A percentile compares a stretch with the other conserved stretches of the same genome.
phyloP scores from a whole-genome alignment of 345 rosid species.

The Litchi chinensis region DNA sequence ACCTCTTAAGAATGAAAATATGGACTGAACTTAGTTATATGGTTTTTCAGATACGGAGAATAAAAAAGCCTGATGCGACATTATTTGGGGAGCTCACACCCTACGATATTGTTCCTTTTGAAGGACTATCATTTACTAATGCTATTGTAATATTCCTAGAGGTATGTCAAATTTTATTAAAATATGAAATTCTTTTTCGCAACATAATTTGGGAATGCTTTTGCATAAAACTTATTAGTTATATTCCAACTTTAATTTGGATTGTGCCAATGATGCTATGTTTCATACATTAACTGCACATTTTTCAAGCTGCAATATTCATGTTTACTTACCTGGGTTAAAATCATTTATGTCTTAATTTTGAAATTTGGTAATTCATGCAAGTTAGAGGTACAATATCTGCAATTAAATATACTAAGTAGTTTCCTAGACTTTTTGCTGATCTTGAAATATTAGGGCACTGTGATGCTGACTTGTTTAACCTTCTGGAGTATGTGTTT shows the following conservation, averaged over 20 bases:
- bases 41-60: constrained; percentile 64
- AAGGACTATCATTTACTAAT: constrained; percentile 81
- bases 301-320: background rate
- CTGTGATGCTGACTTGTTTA: constrained; percentile 87
- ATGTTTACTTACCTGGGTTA: constrained; percentile 19
- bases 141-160: constrained; percentile 88
- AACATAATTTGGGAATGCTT: background rate
- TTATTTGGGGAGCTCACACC: constrained; percentile 78
- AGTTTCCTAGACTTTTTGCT: constrained; percentile 80
- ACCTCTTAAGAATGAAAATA: background rate
- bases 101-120: constrained; percentile 90
- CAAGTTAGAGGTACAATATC: constrained; percentile 89
- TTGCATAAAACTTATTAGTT: background rate
- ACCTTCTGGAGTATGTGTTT: constrained; percentile 83
- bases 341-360: constrained; percentile 17
- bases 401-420: constrained; percentile 76
- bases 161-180: constrained; percentile 51
- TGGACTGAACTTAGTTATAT: constrained; percentile 17
- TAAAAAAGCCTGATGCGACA: constrained; percentile 62
- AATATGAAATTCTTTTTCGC: background rate
- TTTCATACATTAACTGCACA: background rate
- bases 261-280: background rate
- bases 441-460: constrained; percentile 69
- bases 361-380: constrained; percentile 19
- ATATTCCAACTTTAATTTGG: background rate